Conservation (phyloP, 805 yeast species). For the Blastobotrys muscicola region DNA sequence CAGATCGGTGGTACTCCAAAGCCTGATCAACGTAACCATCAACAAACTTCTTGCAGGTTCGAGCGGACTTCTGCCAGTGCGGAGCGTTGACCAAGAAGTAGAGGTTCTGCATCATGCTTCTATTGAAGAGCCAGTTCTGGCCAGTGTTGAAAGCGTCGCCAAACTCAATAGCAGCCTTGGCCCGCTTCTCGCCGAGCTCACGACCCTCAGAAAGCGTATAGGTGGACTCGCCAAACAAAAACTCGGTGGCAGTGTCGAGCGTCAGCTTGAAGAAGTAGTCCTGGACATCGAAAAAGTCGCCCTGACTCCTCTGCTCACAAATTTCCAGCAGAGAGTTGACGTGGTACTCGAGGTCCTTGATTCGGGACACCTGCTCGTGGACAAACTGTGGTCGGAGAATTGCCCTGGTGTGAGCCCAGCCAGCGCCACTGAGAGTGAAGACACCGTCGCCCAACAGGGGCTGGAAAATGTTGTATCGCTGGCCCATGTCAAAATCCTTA, state of each 20-base stretch:
- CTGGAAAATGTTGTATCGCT: conserved; percentile 18
- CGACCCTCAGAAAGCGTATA: conserved; percentile 13
- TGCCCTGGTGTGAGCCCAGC: conserved; percentile 30
- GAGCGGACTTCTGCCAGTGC: conserved; percentile 27
- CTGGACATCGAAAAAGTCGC: conserved; percentile 22
- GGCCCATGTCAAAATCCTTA: conserved; percentile 22
- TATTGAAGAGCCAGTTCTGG: conserved; percentile 10
- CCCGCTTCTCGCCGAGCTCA: neutral
- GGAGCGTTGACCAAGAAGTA: conserved; percentile 15
- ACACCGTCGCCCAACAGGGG: conserved; percentile 28
- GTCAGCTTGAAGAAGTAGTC: conserved; percentile 24
- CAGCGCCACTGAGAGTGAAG: conserved; percentile 27
- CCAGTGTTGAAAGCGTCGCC: conserved; percentile 18
- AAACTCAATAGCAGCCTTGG: conserved; percentile 16
- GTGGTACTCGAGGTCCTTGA: conserved; percentile 21
- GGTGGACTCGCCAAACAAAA: conserved; percentile 26
- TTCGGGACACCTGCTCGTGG: conserved; percentile 24
- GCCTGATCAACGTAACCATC: conserved; percentile 35
- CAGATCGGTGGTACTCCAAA: conserved; percentile 15
- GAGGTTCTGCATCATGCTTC: conserved; percentile 14
- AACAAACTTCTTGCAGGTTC: conserved; percentile 28
- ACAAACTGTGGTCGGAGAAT: conserved; percentile 29
- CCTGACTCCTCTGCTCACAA: conserved; percentile 1
- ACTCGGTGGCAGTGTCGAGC: conserved; percentile 29
- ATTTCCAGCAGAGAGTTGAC: conserved; percentile 2